Evolutionary conservation across 2,329 filamentous ascomycete species (phyloP).

Genomic region (Cercospora beticola): DNA sequence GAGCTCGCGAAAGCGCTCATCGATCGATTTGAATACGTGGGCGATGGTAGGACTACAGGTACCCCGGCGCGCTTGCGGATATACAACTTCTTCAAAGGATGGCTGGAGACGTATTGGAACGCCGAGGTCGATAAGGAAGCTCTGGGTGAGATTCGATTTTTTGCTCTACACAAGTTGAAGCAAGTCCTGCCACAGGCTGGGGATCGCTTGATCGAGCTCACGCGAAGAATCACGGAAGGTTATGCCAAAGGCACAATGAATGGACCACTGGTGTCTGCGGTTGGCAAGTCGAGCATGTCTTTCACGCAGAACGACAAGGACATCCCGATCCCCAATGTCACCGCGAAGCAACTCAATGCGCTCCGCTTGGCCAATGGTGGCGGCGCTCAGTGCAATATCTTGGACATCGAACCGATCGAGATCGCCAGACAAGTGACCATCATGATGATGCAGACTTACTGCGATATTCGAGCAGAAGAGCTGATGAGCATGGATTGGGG

Average conservation of each 20-base stretch:
- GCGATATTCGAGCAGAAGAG: constrained; percentile 87
- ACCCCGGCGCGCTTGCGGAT: constrained; percentile 83
- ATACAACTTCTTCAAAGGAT: constrained; percentile 95
- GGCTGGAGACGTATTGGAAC: constrained; percentile 95
- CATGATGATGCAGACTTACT: constrained; percentile 89
- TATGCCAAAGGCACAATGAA: constrained; percentile 43
- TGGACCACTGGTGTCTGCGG: constrained; percentile 69
- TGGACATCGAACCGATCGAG: constrained; percentile 90
- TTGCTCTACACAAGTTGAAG: constrained; percentile 72
- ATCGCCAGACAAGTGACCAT: constrained; percentile 88
- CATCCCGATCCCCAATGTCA: constrained; percentile 67
- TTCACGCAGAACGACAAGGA: constrained; percentile 54
- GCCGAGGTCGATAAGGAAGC: constrained; percentile 76
- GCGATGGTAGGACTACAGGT: constrained; percentile 71
- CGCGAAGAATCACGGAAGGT: constrained; percentile 69
- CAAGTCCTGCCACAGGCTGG: constrained; percentile 72
- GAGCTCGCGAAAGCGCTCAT: constrained; percentile 81
- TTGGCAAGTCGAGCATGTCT: constrained; percentile 82
- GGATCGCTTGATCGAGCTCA: constrained; percentile 75
- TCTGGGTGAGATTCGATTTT: constrained; percentile 71
- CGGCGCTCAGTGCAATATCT: constrained; percentile 67
- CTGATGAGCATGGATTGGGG: constrained; percentile 91
- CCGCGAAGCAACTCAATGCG: constrained; percentile 71
- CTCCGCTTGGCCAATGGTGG: constrained; percentile 74
- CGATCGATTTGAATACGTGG: constrained; percentile 88